Base-by-base conservation (phyloP, 768 basidiomycete genomes). In the Amanita polypyramis region DNA sequence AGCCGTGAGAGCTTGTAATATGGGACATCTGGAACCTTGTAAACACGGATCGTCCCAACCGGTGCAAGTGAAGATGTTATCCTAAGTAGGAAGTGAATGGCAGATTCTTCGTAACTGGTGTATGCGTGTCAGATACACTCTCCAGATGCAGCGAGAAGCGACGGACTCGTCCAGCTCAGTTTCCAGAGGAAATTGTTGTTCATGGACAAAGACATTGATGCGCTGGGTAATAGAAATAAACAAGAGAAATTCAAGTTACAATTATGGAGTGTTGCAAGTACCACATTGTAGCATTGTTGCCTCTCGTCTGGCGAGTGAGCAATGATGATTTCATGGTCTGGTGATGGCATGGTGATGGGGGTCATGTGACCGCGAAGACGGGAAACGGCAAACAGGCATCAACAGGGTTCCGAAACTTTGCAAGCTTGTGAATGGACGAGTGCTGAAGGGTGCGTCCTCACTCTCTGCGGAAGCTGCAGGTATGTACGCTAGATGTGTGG, bases 1-100 rank as follows among this genome's bases (percentile, higher is more conserved):
- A 88, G 74, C 2, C 85, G 77, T 52, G 71, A 73, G 48, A 93
- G 77, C 66, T 90, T 89, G 67, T 84, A 84, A 61, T 77, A 77
- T 30, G 60, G 58, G 25, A 50, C 54, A 35, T 59, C 65, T 27
- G 65, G 66, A 43, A 62, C 58, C 49, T 64, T 66, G 55, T 61
- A 59, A 41, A 63, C 66, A 43, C 87, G 77, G 45, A 89, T 77
- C 17, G 85, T 89, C 53, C 85, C 90, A 51, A 85, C 70, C 7
- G 84, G 82, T 48, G 63, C 65, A 36, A 72, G 62, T 4, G 79
- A 80, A 14, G 80, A 78, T 29, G 70, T 63, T 17, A 86, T 69
- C 49, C 85, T 76, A 50, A 91, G 73, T 39, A 91, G 67, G 55
- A 89, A 76, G 64, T 91, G 88, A 20, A 75, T 76, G 20, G 85